Percentiles rank a stretch among this genome's conserved stretches.
phyloP scores from a whole-genome alignment of 139 green algal genomes.

The Monoraphidium neglectum region DNA sequence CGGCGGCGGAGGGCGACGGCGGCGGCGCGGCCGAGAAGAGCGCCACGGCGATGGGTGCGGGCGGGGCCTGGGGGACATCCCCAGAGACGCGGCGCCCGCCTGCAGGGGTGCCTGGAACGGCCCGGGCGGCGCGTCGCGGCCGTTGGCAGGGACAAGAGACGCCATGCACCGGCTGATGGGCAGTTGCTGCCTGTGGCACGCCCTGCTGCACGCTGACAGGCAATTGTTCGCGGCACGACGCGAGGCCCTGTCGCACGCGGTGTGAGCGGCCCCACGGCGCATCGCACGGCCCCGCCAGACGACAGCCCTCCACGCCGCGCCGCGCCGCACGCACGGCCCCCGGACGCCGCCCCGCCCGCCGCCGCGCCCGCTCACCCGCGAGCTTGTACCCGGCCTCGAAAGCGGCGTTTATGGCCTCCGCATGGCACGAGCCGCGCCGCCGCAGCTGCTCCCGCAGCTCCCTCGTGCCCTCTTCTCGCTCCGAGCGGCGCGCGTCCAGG shows the following conservation, averaged over 20 bases:
- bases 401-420: too few relatives aligned
- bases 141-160: not conserved
- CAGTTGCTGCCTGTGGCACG: not conserved
- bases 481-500: slow-evolving; percentile 19
- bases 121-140: not conserved
- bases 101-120: not conserved
- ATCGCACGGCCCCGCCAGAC: not conserved
- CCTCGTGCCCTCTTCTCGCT: slow-evolving; percentile 39
- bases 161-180: not conserved
- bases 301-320: not conserved
- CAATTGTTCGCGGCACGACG: too few relatives aligned
- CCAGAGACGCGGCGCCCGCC: not conserved
- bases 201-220: too few relatives aligned
- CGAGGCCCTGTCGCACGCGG: not conserved
- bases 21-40: not conserved
- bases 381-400: not conserved
- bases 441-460: slow-evolving; percentile 16
- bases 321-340: not conserved
- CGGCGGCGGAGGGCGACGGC: too few relatives aligned
- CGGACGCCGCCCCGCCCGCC: not conserved
- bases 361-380: not conserved
- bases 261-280: not conserved
- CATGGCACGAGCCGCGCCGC: not conserved
- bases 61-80: too few relatives aligned
- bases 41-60: slow-evolving; percentile 1